Base-by-base conservation (phyloP, 768 basidiomycete genomes). In the Trametes villosa region DNA sequence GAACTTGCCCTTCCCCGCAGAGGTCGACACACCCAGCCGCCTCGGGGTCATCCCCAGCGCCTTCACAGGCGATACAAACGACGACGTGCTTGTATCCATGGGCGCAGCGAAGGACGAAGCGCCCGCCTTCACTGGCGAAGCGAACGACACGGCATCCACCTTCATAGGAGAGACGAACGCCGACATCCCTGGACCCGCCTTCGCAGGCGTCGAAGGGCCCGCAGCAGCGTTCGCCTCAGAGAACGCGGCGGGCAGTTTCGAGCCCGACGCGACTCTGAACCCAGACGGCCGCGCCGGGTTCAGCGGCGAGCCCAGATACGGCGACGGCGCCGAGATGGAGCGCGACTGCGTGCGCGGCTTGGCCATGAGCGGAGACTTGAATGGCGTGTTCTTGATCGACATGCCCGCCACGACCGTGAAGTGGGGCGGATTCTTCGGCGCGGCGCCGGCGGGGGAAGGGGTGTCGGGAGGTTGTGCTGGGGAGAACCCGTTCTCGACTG, bases 11-110 rank as follows among this genome's bases (percentile, higher is more conserved):
- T 69, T 71, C 30, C 57, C 58, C 6, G 51, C 46, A 1, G 63
- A 24, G 8, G 20, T 48, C 11, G 24, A 47, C 4, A 38, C 52
- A 17, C 63, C 64, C 18, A 52, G 9, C 30, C 68, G 41, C 1
- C 71, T 70, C 24, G 70, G 67, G 2, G 68, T 72, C 50, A 72
- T 53, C 0, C 74, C 74, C 13, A 75, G 59, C 1, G 59, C 29
- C 55, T 67, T 72, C 7, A 48, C 60, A 1, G 69, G 64, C 44
- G 55, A 38, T 20, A 30, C 45, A n/a, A 47, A 38, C 5, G 51
- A 17, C 26, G 51, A 24, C 34, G 44, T 45, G 18, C 45, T 20
- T 2, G 59, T 26, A 48, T 67, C 70, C 11, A 48, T 57, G 0
- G 68, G 64, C 51, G 55, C 30, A 41, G 31, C 36, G n/a, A 40